Percentiles rank a stretch among this genome's conserved stretches.
Evolutionary conservation across 2,329 filamentous ascomycete genomes (phyloP).

Genomic region (Bimuria novae-zelandiae): DNA sequence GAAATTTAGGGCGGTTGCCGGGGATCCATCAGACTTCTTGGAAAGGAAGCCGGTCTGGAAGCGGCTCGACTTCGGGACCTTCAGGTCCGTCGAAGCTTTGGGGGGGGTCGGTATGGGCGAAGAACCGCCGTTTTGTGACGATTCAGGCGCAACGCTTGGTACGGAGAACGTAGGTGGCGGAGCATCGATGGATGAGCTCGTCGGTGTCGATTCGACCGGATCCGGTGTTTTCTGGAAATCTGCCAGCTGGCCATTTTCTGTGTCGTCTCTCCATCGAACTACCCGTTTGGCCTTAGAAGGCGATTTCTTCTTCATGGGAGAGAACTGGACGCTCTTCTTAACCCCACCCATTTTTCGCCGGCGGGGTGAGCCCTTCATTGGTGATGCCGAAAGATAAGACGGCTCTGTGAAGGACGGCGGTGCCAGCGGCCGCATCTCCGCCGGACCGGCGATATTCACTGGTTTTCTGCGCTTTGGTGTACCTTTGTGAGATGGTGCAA

Average conservation of each 20-base stretch:
- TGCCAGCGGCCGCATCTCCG: slow-evolving; percentile 50
- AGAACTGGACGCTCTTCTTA: slow-evolving; percentile 77
- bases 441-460: slow-evolving; percentile 52
- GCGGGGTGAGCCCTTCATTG: slow-evolving; percentile 78
- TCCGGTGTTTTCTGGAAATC: slow-evolving; percentile 93
- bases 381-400: slow-evolving; percentile 59
- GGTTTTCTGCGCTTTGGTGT: slow-evolving; percentile 75
- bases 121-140: slow-evolving; percentile 48
- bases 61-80: slow-evolving; percentile 62
- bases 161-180: slow-evolving; percentile 59
- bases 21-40: slow-evolving; percentile 66
- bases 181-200: slow-evolving; percentile 58
- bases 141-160: slow-evolving; percentile 34
- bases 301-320: slow-evolving; percentile 77
- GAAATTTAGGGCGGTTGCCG: slow-evolving; percentile 60
- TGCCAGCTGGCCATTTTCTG: slow-evolving; percentile 79
- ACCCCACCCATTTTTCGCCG: slow-evolving; percentile 68
- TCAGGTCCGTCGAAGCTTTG: slow-evolving; percentile 63
- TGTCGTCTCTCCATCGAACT: slow-evolving; percentile 93
- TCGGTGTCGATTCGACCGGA: slow-evolving; percentile 64
- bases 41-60: slow-evolving; percentile 90
- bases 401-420: slow-evolving; percentile 37
- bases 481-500: slow-evolving; percentile 71
- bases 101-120: slow-evolving; percentile 63
- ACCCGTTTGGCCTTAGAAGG: slow-evolving; percentile 68